phyloP scores from a whole-genome alignment of 306 rosid species.

The Erythrophleum fordii region DNA sequence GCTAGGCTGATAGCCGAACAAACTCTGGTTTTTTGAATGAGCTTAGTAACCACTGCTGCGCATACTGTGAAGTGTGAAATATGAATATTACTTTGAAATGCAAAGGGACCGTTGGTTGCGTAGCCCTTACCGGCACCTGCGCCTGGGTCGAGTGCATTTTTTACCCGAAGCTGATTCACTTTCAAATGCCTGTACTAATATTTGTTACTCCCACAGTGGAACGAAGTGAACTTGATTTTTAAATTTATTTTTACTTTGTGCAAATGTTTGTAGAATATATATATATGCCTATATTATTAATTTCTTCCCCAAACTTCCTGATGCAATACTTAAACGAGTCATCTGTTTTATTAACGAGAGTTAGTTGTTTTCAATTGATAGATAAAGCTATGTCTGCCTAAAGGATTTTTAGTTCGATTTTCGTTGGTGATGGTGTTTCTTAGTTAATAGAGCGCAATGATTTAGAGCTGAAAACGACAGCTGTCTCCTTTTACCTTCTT shows the following conservation, averaged over 20 bases:
- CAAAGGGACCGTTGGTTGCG: neutral
- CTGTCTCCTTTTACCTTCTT: neutral
- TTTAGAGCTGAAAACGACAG: neutral
- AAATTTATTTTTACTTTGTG: neutral
- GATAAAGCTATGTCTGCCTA: no score
- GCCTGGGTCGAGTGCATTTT: neutral
- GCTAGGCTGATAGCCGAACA: constrained; percentile 30
- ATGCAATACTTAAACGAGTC: neutral
- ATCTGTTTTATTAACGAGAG: neutral
- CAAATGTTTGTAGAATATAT: neutral
- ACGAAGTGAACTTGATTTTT: neutral
- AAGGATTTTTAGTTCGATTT: no score
- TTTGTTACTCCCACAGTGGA: no score
- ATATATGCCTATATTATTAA: no score
- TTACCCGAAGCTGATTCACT: neutral
- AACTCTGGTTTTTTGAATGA: constrained; percentile 24
- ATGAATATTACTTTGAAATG: neutral
- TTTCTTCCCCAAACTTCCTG: neutral
- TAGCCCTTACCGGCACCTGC: neutral
- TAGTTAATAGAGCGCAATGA: neutral
- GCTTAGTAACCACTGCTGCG: neutral
- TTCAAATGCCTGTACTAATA: neutral
- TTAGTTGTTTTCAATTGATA: neutral
- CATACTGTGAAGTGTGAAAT: constrained; percentile 15
- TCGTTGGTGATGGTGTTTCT: no score